Evolutionary conservation across 2,329 filamentous ascomycete species (phyloP).

Genomic region (Aspergillus quadrilineatus): DNA sequence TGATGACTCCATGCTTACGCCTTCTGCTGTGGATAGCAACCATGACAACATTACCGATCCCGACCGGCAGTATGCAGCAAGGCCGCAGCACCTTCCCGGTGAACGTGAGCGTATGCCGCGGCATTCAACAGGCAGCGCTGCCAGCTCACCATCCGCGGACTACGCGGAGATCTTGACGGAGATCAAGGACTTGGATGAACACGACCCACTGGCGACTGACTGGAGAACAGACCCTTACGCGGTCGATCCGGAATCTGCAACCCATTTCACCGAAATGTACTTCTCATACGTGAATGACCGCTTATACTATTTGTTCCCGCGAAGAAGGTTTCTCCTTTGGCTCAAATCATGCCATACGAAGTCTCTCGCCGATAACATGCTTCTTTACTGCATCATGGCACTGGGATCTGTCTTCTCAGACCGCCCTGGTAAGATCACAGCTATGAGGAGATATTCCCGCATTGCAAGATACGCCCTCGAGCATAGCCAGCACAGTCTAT

Average conservation of each 20-base stretch:
- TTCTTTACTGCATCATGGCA: conserved; percentile 61
- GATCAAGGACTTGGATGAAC: conserved; percentile 27
- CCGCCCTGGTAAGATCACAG: conserved; percentile 44
- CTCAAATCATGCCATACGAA: conserved; percentile 50
- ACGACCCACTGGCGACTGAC: conserved; percentile 35
- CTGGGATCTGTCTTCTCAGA: conserved; percentile 57
- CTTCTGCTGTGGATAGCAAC: conserved; percentile 26
- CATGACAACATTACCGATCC: conserved; percentile 28
- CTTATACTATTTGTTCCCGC: conserved; percentile 58
- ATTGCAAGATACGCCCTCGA: conserved; percentile 61
- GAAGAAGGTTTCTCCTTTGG: conserved; percentile 56
- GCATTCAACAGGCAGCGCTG: conserved; percentile 13
- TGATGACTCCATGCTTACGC: conserved; percentile 29
- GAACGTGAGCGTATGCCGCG: conserved; percentile 18
- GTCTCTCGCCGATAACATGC: conserved; percentile 56
- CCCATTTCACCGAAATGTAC: conserved; percentile 56
- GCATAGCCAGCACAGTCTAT: conserved; percentile 52
- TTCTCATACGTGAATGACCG: conserved; percentile 58
- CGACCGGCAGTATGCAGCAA: conserved; percentile 26
- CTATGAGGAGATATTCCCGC: conserved; percentile 51
- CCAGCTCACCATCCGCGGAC: conserved; percentile 21
- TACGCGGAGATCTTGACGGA: conserved; percentile 35
- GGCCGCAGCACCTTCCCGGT: conserved; percentile 20
- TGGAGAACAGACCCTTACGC: conserved; percentile 57
- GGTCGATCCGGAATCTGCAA: conserved; percentile 49